Evolutionary conservation across 345 rosid genomes (phyloP).

Genomic region (Hypericum androsaemum): DNA sequence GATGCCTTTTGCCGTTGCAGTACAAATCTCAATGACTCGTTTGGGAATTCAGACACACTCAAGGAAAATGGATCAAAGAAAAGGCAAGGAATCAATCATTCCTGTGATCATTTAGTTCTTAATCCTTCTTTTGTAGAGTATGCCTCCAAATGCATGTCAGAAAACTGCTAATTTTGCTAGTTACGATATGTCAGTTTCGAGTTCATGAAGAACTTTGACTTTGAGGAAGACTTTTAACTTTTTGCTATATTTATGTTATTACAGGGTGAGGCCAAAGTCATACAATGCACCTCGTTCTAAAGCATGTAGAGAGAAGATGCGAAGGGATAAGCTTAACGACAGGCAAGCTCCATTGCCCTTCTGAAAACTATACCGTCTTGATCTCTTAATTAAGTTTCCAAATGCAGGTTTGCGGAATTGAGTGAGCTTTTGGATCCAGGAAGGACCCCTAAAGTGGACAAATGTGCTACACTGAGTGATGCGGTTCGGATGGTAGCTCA

Average conservation of each 20-base stretch:
- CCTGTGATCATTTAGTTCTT: background rate
- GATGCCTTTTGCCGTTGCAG: constrained; percentile 16
- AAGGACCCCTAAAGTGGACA: constrained; percentile 27
- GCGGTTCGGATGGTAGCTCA: constrained; percentile 24
- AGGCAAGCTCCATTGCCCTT: constrained; percentile 10
- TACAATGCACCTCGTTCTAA: constrained; percentile 13
- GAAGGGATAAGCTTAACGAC: constrained; percentile 20
- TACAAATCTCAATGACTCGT: constrained; percentile 24
- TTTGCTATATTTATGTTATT: background rate
- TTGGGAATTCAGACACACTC: constrained; percentile 20
- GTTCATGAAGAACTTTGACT: too few relatives aligned
- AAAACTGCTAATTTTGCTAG: too few relatives aligned
- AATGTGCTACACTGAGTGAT: constrained; percentile 23
- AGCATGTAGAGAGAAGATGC: constrained; percentile 20
- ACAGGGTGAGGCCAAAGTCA: constrained; percentile 14
- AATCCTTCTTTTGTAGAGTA: too few relatives aligned
- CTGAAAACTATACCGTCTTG: background rate
- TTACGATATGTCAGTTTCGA: too few relatives aligned
- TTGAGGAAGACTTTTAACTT: background rate
- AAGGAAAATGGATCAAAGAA: constrained; percentile 28
- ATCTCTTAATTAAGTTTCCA: constrained; percentile 7
- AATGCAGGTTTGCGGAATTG: constrained; percentile 28
- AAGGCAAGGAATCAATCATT: constrained; percentile 14
- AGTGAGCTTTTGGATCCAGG: constrained; percentile 26
- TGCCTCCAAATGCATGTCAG: too few relatives aligned